Evolutionary conservation across 1,284 basidiomycete species (phyloP).

Genomic region (Moesziomyces parantarcticus): DNA sequence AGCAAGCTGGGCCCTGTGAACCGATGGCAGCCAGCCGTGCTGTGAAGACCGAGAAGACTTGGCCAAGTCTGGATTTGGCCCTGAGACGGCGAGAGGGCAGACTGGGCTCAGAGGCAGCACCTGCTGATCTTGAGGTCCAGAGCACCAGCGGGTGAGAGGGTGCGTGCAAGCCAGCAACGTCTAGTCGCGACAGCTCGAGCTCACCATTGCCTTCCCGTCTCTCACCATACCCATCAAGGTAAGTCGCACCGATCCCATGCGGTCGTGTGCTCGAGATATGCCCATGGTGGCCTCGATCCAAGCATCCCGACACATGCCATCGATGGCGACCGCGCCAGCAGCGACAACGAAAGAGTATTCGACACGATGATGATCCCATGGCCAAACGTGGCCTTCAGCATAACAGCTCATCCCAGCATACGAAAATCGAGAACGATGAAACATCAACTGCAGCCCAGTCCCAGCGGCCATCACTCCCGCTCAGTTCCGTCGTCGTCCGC

Average conservation of each 20-base stretch:
- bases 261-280: conserved; percentile 41
- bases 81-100: background rate
- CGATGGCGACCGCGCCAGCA: conserved; percentile 16
- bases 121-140: too few relatives aligned
- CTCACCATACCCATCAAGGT: conserved; percentile 52
- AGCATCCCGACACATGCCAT: conserved; percentile 19
- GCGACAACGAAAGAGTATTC: conserved; percentile 24
- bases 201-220: conserved; percentile 18
- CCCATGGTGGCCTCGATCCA: conserved; percentile 46
- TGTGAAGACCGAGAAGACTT: too few relatives aligned
- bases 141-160: too few relatives aligned
- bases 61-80: too few relatives aligned
- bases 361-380: conserved; percentile 32
- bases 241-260: conserved; percentile 46
- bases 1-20: too few relatives aligned
- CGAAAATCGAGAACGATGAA: background rate
- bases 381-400: background rate
- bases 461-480: background rate
- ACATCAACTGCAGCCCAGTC: background rate
- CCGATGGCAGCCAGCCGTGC: too few relatives aligned
- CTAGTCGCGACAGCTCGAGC: conserved; percentile 14
- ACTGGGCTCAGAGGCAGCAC: background rate
- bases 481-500: background rate
- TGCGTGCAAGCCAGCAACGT: conserved; percentile 11
- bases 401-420: background rate